Conservation (phyloP, 148 eudicot genomes). For the Dysphania ambrosioides region DNA sequence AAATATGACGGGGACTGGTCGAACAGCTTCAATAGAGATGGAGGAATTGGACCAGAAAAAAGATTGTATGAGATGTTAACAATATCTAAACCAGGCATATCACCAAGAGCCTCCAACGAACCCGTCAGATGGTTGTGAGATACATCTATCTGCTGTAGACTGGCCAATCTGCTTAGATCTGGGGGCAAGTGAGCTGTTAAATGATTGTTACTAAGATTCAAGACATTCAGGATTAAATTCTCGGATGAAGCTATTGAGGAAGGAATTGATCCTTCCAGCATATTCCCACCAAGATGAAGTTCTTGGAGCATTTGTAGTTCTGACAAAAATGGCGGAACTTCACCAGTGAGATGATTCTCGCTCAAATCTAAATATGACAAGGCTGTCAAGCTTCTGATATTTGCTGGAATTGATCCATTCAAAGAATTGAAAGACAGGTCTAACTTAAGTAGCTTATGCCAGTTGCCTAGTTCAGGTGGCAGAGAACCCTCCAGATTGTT, state of each 20-base stretch:
- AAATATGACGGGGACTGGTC: conserved; percentile 46
- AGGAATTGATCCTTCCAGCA: conserved; percentile 58
- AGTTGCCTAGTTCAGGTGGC: conserved; percentile 53
- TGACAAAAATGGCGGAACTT: conserved; percentile 49
- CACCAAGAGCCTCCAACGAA: conserved; percentile 37
- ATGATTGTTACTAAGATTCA: conserved; percentile 58
- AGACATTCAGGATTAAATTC: conserved; percentile 32
- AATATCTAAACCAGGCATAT: conserved; percentile 32
- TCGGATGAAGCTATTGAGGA: conserved; percentile 35
- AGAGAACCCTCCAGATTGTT: conserved; percentile 55
- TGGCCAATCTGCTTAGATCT: conserved; percentile 34
- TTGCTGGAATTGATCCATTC: conserved; percentile 54
- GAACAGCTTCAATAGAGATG: conserved; percentile 34
- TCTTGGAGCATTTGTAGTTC: conserved; percentile 37
- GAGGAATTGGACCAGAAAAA: conserved; percentile 63
- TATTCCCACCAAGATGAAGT: conserved; percentile 62
- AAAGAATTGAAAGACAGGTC: conserved; percentile 52
- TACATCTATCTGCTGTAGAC: conserved; percentile 52
- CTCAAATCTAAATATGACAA: conserved; percentile 45
- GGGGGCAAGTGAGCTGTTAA: conserved; percentile 52
- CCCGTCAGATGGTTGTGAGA: conserved; percentile 62
- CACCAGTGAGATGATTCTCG: conserved; percentile 57
- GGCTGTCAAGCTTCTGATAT: conserved; percentile 37
- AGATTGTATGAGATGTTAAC: conserved; percentile 57
- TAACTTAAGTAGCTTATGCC: conserved; percentile 36